A percentile compares a stretch with the other conserved stretches of the same genome.
These are phyloP conservation scores for Allodekkera sacchari DNA, from an alignment of 805 yeast genomes.

Conservation along the genomic window DNA sequence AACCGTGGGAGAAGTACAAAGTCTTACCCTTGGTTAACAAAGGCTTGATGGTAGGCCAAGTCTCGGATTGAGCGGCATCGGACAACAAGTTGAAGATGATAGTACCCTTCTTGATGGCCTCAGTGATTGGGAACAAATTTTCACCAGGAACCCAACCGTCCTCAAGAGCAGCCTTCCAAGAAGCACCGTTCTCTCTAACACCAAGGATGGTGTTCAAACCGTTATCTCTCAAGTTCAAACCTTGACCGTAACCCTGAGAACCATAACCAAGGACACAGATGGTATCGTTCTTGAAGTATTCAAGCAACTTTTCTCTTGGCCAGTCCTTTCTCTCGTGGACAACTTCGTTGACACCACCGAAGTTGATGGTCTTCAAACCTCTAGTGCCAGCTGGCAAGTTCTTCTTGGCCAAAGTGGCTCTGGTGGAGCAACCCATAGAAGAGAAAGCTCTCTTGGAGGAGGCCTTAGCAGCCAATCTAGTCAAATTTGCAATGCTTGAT, in stretches of 20 bases:
- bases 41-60: constrained; percentile 85
- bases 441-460: constrained; percentile 55
- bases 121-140: constrained; percentile 89
- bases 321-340: constrained; percentile 99
- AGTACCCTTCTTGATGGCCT: constrained; percentile 90
- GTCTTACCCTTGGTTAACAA: constrained; percentile 95
- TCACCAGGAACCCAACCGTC: constrained; percentile 99
- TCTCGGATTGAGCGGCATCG: constrained; percentile 99
- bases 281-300: constrained; percentile 97
- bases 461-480: constrained; percentile 37
- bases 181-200: constrained; percentile 97
- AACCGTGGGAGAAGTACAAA: constrained; percentile 98
- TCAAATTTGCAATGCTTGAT: constrained; percentile 40
- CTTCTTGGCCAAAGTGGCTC: constrained; percentile 37
- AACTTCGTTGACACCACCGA: constrained; percentile 89
- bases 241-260: constrained; percentile 99
- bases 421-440: constrained; percentile 38
- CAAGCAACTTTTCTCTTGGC: constrained; percentile 95
- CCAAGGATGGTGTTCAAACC: constrained; percentile 97
- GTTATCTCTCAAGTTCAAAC: constrained; percentile 97
- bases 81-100: constrained; percentile 95
- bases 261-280: constrained; percentile 98
- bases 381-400: constrained; percentile 51
- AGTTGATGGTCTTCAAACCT: constrained; percentile 94
- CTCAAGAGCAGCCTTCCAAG: constrained; percentile 99